phyloP scores from a whole-genome alignment of 2,329 filamentous ascomycete species.

The Cercospora nicotianae region DNA sequence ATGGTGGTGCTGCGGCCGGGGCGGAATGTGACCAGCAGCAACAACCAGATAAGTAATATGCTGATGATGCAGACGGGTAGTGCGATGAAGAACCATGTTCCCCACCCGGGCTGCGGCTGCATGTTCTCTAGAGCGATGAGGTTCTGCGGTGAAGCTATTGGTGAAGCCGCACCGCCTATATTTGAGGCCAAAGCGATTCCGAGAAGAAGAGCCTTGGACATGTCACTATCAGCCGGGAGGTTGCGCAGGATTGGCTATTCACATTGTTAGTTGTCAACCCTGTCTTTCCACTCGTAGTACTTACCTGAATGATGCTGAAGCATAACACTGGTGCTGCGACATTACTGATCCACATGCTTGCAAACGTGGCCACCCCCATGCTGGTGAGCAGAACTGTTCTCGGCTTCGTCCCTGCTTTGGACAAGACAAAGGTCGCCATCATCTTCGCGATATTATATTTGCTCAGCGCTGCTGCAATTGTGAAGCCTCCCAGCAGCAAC shows the following conservation, averaged over 20 bases:
- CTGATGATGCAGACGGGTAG: constrained; percentile 90
- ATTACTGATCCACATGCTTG: constrained; percentile 99
- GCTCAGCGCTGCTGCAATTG: constrained; percentile 87
- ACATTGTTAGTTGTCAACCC: not conserved
- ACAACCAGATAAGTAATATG: constrained; percentile 82
- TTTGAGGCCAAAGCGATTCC: constrained; percentile 95
- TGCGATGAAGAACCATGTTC: constrained; percentile 94
- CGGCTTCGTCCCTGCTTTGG: constrained; percentile 90
- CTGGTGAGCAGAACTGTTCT: constrained; percentile 89
- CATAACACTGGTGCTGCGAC: constrained; percentile 95
- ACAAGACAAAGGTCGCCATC: constrained; percentile 92
- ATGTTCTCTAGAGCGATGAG: constrained; percentile 96
- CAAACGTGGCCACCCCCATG: constrained; percentile 97
- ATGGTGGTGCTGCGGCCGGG: constrained; percentile 84
- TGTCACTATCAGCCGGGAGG: constrained; percentile 81
- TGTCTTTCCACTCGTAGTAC: not conserved
- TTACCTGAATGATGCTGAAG: constrained; percentile 76
- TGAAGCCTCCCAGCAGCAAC: constrained; percentile 93
- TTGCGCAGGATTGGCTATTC: constrained; percentile 92
- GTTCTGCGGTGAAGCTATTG: constrained; percentile 96
- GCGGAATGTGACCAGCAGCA: constrained; percentile 82
- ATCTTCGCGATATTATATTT: constrained; percentile 98
- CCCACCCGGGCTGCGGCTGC: constrained; percentile 87
- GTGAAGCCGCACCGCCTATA: constrained; percentile 92
- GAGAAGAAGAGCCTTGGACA: constrained; percentile 92